Evolutionary conservation across 2,329 filamentous ascomycete species (phyloP).

Genomic region (Chaetomium sp.): DNA sequence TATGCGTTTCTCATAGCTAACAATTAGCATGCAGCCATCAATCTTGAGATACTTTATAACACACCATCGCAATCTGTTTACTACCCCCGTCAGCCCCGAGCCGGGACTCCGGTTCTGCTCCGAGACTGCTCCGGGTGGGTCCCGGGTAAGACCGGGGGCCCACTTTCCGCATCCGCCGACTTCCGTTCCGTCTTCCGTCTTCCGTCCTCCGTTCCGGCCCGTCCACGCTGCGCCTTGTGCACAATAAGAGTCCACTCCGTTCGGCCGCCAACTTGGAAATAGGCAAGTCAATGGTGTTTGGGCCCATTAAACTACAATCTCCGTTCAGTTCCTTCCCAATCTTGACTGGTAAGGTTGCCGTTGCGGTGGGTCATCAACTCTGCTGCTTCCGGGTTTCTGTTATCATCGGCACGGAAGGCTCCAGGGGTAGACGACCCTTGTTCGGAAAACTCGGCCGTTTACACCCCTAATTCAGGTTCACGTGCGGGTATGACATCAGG

Average conservation of each 20-base stretch:
- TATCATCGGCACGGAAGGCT: not conserved
- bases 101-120: slow-evolving; percentile 7
- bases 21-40: not conserved
- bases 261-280: not conserved
- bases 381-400: not conserved
- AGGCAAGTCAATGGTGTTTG: not conserved
- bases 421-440: not conserved
- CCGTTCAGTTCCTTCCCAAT: not conserved
- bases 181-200: slow-evolving; percentile 30
- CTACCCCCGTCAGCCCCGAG: slow-evolving; percentile 7
- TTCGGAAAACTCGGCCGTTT: not conserved
- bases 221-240: not conserved
- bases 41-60: not conserved
- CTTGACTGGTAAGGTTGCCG: not conserved
- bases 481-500: slow-evolving; percentile 21
- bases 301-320: not conserved
- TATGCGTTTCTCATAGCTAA: not conserved
- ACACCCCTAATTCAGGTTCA: not conserved
- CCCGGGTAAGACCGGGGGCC: slow-evolving; percentile 16
- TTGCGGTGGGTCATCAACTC: not conserved
- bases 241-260: not conserved
- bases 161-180: slow-evolving; percentile 12
- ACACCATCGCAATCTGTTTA: not conserved
- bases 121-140: slow-evolving; percentile 9
- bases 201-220: slow-evolving; percentile 26